Evolutionary conservation across 306 rosid species (phyloP).

Genomic region (Biancaea sappan): DNA sequence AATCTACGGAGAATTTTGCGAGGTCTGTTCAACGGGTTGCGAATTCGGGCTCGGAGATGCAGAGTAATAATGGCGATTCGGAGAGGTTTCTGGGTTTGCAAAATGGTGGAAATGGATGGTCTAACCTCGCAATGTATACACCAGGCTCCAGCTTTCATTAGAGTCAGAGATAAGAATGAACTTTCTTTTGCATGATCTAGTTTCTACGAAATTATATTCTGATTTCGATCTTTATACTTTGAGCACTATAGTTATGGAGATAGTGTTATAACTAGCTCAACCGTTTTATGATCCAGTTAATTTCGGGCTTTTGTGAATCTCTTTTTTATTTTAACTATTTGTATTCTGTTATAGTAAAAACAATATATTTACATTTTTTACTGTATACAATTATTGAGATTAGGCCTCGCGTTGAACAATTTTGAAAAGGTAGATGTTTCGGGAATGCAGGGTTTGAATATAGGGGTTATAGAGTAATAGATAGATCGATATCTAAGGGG

Average conservation of each 20-base stretch:
- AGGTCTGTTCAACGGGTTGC: conserved; percentile 33
- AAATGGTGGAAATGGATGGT: conserved; percentile 69
- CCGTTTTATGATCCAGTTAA: too few relatives aligned
- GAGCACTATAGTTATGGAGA: conserved; percentile 1
- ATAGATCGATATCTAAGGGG: too few relatives aligned
- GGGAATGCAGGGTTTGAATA: too few relatives aligned
- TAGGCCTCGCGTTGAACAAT: too few relatives aligned
- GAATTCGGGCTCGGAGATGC: conserved; percentile 50
- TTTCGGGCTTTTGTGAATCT: too few relatives aligned
- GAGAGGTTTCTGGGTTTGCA: conserved; percentile 57
- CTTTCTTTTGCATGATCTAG: background rate
- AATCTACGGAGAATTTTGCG: conserved; percentile 45
- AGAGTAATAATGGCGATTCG: conserved; percentile 41
- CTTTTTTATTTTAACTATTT: too few relatives aligned
- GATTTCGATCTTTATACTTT: conserved; percentile 30
- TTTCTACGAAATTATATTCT: background rate
- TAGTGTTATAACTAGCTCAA: too few relatives aligned
- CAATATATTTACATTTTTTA: too few relatives aligned
- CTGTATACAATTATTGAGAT: too few relatives aligned
- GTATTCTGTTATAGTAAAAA: too few relatives aligned
- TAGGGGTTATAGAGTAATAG: too few relatives aligned
- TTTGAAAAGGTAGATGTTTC: too few relatives aligned
- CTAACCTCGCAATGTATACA: conserved; percentile 79
- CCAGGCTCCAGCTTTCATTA: conserved; percentile 75
- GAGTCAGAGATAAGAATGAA: conserved; percentile 19